Evolutionary conservation across 495 filamentous ascomycete species (phyloP), one percentile per base, ranked within the genome.

Genomic region (Hypoxylon intermedium): DNA sequence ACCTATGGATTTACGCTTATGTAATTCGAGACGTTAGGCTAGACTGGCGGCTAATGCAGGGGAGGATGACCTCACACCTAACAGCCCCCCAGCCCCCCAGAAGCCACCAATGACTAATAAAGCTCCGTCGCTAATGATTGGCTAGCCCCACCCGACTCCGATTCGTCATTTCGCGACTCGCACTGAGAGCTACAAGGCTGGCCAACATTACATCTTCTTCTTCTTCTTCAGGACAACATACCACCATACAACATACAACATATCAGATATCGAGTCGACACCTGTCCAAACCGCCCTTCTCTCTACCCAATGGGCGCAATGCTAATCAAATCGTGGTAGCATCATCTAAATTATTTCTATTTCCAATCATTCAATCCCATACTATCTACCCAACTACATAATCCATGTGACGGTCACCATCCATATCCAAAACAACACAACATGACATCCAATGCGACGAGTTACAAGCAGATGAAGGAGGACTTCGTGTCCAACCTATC

Each of bases 401-500:
- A n/a, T n/a, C 9, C 31, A 34, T 34, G 31, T 15, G 15, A 37
- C 34, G n/a, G n/a, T n/a, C n/a, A n/a, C 34, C 3, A 26, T 26
- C 24, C 24, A 7, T 34, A 34, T 37, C 34, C 3, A 26, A 26
- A 2, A n/a, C 34, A n/a, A 58, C 55, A n/a, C 34, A n/a, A 58
- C 55, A 79, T 78, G 77, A 63, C 67, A 24, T 56, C 58, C 58
- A 63, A 67, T 54, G 51, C 71, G 42, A 70, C 73, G 11, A 86
- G 79, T 74, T 93, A 96, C 77, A 99, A 98, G 77, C 82, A 87
- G 46, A 82, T 86, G 45, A 99, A 98, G 73, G 92, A 96, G 80
- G 91, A 90, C 52, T 97, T 96, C 68, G 94, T 99, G 64, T 97
- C 93, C 15, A 89, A 91, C 69, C 85, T 96, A 26, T 85, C 87